Percentiles rank a stretch among this genome's conserved stretches.
Conservation (phyloP, 1,284 basidiomycete genomes). For the Puccinia novopanici region DNA sequence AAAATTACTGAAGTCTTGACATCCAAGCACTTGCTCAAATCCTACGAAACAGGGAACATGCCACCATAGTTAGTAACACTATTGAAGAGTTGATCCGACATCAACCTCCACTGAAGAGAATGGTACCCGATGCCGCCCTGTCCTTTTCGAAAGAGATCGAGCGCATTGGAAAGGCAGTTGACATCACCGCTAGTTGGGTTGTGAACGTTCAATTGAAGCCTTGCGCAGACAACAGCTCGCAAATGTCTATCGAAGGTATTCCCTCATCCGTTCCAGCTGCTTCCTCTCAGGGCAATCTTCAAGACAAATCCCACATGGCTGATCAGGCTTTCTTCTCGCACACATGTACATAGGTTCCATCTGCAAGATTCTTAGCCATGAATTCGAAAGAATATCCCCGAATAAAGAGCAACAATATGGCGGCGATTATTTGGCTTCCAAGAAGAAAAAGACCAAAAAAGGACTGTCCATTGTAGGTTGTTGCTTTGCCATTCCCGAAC, state of each 20-base stretch:
- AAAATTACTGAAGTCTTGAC: constrained; percentile 86
- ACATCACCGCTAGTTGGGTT: constrained; percentile 64
- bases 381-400: no score
- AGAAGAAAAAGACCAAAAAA: no score
- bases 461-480: no score
- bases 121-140: constrained; percentile 75
- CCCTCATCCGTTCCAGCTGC: no score
- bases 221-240: neutral
- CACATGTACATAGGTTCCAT: no score
- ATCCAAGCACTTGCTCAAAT: constrained; percentile 78
- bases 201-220: constrained; percentile 61
- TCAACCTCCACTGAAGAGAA: constrained; percentile 80
- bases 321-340: no score
- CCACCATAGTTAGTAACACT: constrained; percentile 79
- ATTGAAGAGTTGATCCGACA: constrained; percentile 96
- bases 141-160: constrained; percentile 72
- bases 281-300: neutral
- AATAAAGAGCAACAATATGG: no score
- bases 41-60: constrained; percentile 90
- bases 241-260: neutral
- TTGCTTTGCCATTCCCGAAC: no score
- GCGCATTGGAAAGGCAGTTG: constrained; percentile 68
- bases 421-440: no score
- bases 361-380: no score
- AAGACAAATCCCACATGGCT: no score